Conservation (phyloP, 2,329 filamentous ascomycete species). For the Aspergillus sp. region DNA sequence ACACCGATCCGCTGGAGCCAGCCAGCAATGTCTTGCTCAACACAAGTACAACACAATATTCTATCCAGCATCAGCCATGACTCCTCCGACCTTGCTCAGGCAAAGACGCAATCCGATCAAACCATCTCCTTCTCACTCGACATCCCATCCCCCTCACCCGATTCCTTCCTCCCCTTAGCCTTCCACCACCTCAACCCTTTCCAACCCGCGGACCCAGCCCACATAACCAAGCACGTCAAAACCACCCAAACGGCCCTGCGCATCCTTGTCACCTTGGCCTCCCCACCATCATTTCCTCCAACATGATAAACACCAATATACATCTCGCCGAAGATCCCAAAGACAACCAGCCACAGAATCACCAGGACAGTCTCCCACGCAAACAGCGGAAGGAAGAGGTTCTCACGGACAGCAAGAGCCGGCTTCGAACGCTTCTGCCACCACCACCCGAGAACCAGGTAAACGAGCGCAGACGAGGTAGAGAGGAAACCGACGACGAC, state of each 20-base stretch:
- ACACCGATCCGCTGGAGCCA: slow-evolving; percentile 4
- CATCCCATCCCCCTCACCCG: slow-evolving; percentile 23
- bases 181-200: slow-evolving; percentile 42
- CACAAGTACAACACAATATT: not conserved
- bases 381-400: slow-evolving; percentile 53
- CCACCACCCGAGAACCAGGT: slow-evolving; percentile 63
- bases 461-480: slow-evolving; percentile 67
- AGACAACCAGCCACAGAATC: slow-evolving; percentile 78
- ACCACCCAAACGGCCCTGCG: slow-evolving; percentile 87
- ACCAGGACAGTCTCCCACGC: slow-evolving; percentile 74
- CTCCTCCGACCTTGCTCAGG: too few relatives aligned
- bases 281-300: slow-evolving; percentile 9
- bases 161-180: slow-evolving; percentile 17
- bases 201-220: slow-evolving; percentile 65
- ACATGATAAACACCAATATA: slow-evolving; percentile 62
- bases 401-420: slow-evolving; percentile 35
- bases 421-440: slow-evolving; percentile 27
- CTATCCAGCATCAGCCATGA: not conserved
- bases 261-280: slow-evolving; percentile 67
- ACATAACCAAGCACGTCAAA: slow-evolving; percentile 73
- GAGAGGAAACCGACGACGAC: slow-evolving; percentile 70
- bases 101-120: not conserved
- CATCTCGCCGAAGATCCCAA: slow-evolving; percentile 81
- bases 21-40: not conserved
- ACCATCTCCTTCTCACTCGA: slow-evolving; percentile 32